Percentiles rank a stretch among this genome's conserved stretches.
phyloP scores from a whole-genome alignment of 345 rosid genomes.

The Eucalyptus shirleyi region DNA sequence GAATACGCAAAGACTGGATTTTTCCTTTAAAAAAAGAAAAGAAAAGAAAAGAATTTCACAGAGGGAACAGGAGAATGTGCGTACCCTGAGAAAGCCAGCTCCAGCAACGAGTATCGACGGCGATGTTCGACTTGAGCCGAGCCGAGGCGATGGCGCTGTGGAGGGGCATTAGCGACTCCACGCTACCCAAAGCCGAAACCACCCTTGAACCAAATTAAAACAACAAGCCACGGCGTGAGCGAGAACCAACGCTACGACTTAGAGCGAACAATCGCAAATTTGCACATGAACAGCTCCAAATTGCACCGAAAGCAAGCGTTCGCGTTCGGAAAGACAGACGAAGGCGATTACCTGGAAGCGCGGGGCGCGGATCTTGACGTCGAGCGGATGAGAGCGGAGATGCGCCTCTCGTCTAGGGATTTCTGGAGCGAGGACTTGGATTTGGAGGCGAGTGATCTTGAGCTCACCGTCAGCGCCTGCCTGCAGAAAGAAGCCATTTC shows the following conservation, averaged over 20 bases:
- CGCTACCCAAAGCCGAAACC: constrained; percentile 46
- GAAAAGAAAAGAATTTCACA: background rate
- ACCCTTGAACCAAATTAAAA: constrained; percentile 18
- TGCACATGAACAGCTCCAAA: background rate
- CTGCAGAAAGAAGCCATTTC: constrained; percentile 33
- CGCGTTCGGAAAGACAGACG: background rate
- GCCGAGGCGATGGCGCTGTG: constrained; percentile 83
- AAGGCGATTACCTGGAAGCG: constrained; percentile 29
- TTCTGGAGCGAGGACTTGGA: constrained; percentile 11
- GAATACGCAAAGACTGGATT: background rate
- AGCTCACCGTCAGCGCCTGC: constrained; percentile 13
- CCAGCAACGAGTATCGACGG: constrained; percentile 84
- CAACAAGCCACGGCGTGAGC: background rate
- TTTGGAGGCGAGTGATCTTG: constrained; percentile 22
- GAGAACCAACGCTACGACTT: background rate
- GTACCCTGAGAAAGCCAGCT: constrained; percentile 87
- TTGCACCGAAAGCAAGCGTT: background rate
- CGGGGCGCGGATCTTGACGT: constrained; percentile 13
- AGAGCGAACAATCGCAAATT: background rate
- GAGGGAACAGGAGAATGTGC: background rate
- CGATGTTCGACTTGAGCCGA: constrained; percentile 66
- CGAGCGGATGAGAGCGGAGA: constrained; percentile 21
- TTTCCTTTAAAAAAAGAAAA: background rate
- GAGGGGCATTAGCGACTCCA: constrained; percentile 72
- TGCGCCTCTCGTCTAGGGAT: too few relatives aligned